Percentiles rank a stretch among this genome's conserved stretches.
phyloP scores from a whole-genome alignment of 208 protist genomes.

The Jaenimonas drosophilae region DNA sequence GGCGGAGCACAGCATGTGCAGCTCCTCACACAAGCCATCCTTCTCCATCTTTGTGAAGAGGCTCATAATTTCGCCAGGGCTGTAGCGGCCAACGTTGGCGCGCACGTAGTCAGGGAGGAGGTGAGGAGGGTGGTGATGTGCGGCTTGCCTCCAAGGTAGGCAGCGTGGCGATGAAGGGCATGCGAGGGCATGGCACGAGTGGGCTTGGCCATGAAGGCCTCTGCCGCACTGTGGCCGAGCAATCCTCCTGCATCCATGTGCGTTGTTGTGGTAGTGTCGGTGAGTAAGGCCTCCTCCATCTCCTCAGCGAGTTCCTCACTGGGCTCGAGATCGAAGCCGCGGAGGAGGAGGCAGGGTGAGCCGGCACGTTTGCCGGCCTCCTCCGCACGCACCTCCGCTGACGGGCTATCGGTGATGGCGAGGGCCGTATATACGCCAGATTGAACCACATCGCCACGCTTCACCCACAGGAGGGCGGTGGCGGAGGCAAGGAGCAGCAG shows the following conservation, averaged over 20 bases:
- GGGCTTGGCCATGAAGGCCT: too few relatives aligned
- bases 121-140: slow-evolving; percentile 22
- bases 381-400: slow-evolving; percentile 14
- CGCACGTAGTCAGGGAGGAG: slow-evolving; percentile 24
- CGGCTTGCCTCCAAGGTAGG: too few relatives aligned
- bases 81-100: slow-evolving; percentile 16
- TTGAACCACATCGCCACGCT: slow-evolving; percentile 36
- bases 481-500: slow-evolving; percentile 62
- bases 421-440: slow-evolving; percentile 17
- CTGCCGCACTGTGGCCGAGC: too few relatives aligned
- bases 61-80: slow-evolving; percentile 26
- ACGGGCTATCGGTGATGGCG: slow-evolving; percentile 18
- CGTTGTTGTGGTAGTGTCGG: too few relatives aligned
- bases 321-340: too few relatives aligned
- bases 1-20: slow-evolving; percentile 39
- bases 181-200: too few relatives aligned
- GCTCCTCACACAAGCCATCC: slow-evolving; percentile 48
- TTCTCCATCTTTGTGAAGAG: slow-evolving; percentile 47
- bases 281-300: too few relatives aligned
- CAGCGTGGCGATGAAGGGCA: too few relatives aligned
- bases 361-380: too few relatives aligned
- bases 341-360: too few relatives aligned
- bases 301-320: too few relatives aligned
- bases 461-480: slow-evolving; percentile 52
- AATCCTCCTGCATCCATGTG: too few relatives aligned